Percentiles rank a stretch among this genome's conserved stretches.
These are phyloP conservation scores for Hura crepitans DNA, from an alignment of 441 rosid species.

Conservation along the genomic window DNA sequence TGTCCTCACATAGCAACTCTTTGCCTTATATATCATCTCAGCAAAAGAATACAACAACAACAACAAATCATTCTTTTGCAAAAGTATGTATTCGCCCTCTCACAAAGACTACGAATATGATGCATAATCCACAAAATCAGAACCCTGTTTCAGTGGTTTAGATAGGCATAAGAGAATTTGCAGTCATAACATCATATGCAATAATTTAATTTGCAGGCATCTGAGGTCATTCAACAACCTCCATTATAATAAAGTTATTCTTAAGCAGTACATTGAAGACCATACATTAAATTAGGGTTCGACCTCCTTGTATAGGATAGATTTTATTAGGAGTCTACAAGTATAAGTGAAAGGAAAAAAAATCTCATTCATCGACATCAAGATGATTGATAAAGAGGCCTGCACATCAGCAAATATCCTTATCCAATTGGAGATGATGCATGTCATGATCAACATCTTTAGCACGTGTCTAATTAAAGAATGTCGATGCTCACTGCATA, in stretches of 20 bases:
- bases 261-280: conserved; percentile 20
- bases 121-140: conserved; percentile 15
- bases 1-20: conserved; percentile 18
- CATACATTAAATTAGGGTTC: conserved; percentile 23
- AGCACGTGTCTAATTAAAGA: conserved; percentile 26
- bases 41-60: conserved; percentile 14
- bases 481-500: conserved; percentile 48
- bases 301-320: conserved; percentile 13
- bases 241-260: conserved; percentile 32
- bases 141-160: conserved; percentile 8
- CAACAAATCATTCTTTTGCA: conserved; percentile 24
- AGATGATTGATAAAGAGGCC: conserved; percentile 28
- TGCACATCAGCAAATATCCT: conserved; percentile 31
- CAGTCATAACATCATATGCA: not conserved
- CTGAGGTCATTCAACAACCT: conserved; percentile 27
- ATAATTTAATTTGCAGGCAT: conserved; percentile 24
- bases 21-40: conserved; percentile 8
- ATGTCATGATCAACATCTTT: conserved; percentile 36
- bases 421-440: conserved; percentile 26
- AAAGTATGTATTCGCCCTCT: conserved; percentile 17
- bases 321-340: conserved; percentile 3
- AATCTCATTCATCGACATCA: conserved; percentile 32
- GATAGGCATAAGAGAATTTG: not conserved
- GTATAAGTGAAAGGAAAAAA: conserved; percentile 15
- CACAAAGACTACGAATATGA: conserved; percentile 12